A percentile compares a stretch with the other conserved stretches of the same genome.
phyloP scores from a whole-genome alignment of 108 stramenopile genomes.

The Nannochloropsis salina region DNA sequence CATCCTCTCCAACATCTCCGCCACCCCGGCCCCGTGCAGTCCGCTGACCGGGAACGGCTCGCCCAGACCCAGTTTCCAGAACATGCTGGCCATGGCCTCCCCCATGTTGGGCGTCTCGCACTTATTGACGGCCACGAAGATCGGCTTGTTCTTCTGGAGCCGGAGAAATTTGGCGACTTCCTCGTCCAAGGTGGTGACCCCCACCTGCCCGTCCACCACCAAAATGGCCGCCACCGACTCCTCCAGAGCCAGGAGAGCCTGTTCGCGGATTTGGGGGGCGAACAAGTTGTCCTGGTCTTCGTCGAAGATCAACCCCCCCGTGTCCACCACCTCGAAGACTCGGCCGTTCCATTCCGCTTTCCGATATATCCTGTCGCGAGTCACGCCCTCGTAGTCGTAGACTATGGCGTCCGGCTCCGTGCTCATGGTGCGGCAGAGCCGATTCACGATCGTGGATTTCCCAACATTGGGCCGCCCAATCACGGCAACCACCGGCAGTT shows the following conservation, averaged over 20 bases:
- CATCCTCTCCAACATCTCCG: conserved; percentile 77
- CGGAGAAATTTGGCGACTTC: conserved; percentile 75
- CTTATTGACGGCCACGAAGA: conserved; percentile 87
- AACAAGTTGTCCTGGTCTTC: conserved; percentile 76
- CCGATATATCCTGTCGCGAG: conserved; percentile 88
- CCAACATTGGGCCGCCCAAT: conserved; percentile 51
- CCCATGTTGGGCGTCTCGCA: conserved; percentile 67
- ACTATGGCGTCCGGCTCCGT: conserved; percentile 60
- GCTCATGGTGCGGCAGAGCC: conserved; percentile 63
- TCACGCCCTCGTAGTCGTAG: conserved; percentile 86
- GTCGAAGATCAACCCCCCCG: conserved; percentile 91
- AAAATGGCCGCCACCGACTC: conserved; percentile 78
- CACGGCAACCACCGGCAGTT: conserved; percentile 24
- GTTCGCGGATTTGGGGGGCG: conserved; percentile 56
- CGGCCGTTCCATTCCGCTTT: conserved; percentile 65
- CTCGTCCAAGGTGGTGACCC: conserved; percentile 72
- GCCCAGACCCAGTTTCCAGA: conserved; percentile 90
- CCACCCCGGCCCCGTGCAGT: conserved; percentile 89
- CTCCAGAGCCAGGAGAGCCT: conserved; percentile 86
- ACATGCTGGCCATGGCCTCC: conserved; percentile 71
- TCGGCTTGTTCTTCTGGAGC: conserved; percentile 71
- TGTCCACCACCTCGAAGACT: conserved; percentile 81
- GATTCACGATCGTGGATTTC: conserved; percentile 54
- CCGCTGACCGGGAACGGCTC: conserved; percentile 88
- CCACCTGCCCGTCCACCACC: conserved; percentile 83